Evolutionary conservation across 805 yeast genomes (phyloP), one percentile per base, ranked within the genome.

Genomic region (Priceomyces castillae): DNA sequence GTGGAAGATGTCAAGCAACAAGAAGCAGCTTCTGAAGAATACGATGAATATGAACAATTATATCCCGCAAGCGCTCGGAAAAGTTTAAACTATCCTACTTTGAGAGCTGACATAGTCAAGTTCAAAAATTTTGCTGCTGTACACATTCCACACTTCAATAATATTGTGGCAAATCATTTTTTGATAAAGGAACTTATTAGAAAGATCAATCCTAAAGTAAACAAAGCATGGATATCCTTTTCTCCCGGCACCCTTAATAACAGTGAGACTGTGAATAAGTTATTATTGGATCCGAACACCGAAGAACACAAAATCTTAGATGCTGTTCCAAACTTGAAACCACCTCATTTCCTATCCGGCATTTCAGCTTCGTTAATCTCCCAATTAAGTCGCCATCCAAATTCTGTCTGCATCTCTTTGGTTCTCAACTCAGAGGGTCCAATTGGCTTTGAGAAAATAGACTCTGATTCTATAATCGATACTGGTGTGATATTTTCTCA

Each of bases 291-390:
- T 7, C 39, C 28, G n/a, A 30, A 23, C 20, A 35, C 26, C 12
- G 25, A 20, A 3, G 17, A 26, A 15, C 6, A 15, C n/a, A 33
- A 43, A 17, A 2, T 42, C 7, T 18, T 49, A 7, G 37, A 48
- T 4, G 35, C 40, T 5, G 53, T 48, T 41, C 71, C 59, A 18
- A 49, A 51, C 7, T 59, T 83, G 42, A 62, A 57, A 16, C 86
- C 88, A 1, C 89, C 88, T 0, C 84, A 78, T 57, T 76, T 76
- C 41, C 61, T 82, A 20, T 77, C 85, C 0, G 86, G 86, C 0
- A 71, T 78, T 18, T 51, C 74, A 7, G 86, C 80, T n/a, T 66
- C 77, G 0, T 47, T 69, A 3, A 55, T 59, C 15, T 69, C 71
- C 3, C 64, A 50, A 41, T 46, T 62, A 30, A 46, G 41, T 25